A percentile compares a stretch with the other conserved stretches of the same genome.
These are phyloP conservation scores for Paracorniculantispora psalliotae DNA, from an alignment of 2,329 filamentous ascomycete genomes.

Conservation along the genomic window DNA sequence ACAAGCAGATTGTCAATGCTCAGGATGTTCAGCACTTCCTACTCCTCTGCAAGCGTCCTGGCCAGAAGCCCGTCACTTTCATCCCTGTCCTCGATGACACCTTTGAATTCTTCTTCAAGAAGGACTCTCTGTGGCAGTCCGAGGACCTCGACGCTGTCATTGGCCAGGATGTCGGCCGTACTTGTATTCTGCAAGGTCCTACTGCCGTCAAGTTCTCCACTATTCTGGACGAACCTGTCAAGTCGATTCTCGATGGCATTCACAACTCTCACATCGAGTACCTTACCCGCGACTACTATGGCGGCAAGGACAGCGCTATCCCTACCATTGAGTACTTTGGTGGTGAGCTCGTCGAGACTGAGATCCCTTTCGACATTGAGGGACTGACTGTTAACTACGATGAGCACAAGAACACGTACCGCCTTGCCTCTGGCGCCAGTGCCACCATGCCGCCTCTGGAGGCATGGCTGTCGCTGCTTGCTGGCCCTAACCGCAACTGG, in stretches of 20 bases:
- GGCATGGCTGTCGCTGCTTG: constrained; percentile 82
- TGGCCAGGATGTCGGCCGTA: constrained; percentile 90
- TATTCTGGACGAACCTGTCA: constrained; percentile 85
- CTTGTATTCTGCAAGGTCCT: constrained; percentile 93
- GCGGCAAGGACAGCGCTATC: constrained; percentile 65
- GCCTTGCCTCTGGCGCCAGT: constrained; percentile 70
- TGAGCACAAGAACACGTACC: constrained; percentile 72
- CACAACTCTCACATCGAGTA: constrained; percentile 81
- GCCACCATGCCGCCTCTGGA: constrained; percentile 72
- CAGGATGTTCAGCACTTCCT: constrained; percentile 98
- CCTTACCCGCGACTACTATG: constrained; percentile 76
- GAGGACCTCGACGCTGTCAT: constrained; percentile 96
- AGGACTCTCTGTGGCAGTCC: constrained; percentile 98
- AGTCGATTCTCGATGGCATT: constrained; percentile 88
- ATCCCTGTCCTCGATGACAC: constrained; percentile 93
- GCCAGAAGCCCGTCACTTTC: constrained; percentile 95
- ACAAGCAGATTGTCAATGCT: constrained; percentile 90
- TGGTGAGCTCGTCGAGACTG: constrained; percentile 70
- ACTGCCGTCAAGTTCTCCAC: constrained; percentile 89
- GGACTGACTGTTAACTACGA: constrained; percentile 81
- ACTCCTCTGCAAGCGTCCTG: constrained; percentile 81
- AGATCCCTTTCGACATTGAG: constrained; percentile 73
- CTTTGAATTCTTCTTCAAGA: constrained; percentile 99
- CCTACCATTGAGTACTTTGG: constrained; percentile 94
- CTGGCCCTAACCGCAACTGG: constrained; percentile 84